These are phyloP conservation scores for Chimonanthus praecox DNA, from an alignment of 164 flowering plant species.

Conservation along the genomic window DNA sequence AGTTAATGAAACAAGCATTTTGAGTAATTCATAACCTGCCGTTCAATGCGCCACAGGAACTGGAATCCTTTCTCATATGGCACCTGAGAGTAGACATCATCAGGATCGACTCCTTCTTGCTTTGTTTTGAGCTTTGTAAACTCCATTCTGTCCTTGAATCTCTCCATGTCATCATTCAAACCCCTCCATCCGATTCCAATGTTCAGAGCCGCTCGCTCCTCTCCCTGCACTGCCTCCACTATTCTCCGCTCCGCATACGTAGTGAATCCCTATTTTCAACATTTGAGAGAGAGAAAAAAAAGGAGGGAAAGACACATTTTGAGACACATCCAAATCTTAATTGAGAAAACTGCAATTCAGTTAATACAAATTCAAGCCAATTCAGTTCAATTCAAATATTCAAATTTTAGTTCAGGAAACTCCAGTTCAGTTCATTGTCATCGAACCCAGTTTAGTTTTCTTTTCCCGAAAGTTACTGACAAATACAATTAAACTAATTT, in stretches of 20 bases:
- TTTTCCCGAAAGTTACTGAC: too few species aligned
- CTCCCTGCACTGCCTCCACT: conserved; percentile 91
- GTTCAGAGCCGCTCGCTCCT: conserved; percentile 70
- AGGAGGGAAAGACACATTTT: neutral
- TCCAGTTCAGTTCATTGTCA: too few species aligned
- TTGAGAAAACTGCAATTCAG: neutral
- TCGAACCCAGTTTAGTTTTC: too few species aligned
- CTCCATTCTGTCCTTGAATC: conserved; percentile 89
- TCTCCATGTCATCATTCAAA: conserved; percentile 63
- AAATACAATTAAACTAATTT: too few species aligned
- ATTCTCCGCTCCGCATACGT: conserved; percentile 96
- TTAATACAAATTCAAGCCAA: neutral
- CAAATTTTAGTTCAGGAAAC: neutral
- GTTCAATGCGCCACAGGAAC: conserved; percentile 93
- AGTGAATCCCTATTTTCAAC: conserved; percentile 65
- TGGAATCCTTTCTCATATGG: conserved; percentile 99
- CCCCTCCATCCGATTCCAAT: conserved; percentile 96
- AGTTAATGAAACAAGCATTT: neutral
- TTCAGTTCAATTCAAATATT: neutral
- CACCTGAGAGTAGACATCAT: conserved; percentile 78
- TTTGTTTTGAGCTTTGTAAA: conserved; percentile 84
- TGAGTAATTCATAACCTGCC: conserved; percentile 47
- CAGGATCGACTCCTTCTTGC: conserved; percentile 96
- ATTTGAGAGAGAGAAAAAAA: neutral
- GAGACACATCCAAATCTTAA: neutral